phyloP scores from a whole-genome alignment of 305 asterid species.

The Fraxinus latifolia region DNA sequence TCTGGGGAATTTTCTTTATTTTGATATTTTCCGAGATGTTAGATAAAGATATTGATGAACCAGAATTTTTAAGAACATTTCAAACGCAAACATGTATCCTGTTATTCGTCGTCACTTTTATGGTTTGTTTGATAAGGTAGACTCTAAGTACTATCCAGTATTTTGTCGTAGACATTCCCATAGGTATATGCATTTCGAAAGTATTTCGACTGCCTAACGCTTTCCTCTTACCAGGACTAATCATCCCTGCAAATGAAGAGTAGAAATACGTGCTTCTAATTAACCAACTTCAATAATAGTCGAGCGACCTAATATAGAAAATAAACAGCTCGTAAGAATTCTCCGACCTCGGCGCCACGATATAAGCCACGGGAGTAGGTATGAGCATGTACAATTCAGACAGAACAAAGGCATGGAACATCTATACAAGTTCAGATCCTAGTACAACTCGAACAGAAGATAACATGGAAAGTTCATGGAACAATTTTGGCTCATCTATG shows the following conservation, averaged over 20 bases:
- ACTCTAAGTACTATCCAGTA: not conserved
- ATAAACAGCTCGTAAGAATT: not conserved
- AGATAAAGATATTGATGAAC: not conserved
- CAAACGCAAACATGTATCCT: not conserved
- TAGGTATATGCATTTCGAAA: not conserved
- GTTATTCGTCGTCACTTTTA: not conserved
- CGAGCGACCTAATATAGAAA: not conserved
- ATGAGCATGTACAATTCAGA: slow-evolving; percentile 54
- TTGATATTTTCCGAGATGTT: not conserved
- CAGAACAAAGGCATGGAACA: slow-evolving; percentile 57
- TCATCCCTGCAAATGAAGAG: not conserved
- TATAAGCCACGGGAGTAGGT: not conserved
- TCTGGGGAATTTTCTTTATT: not conserved
- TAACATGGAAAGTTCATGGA: slow-evolving; percentile 46
- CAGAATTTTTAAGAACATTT: not conserved
- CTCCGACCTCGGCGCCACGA: not conserved
- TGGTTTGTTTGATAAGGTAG: not conserved
- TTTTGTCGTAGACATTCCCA: not conserved
- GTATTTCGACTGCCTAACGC: not conserved
- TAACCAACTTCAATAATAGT: not conserved
- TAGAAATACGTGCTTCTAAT: not conserved
- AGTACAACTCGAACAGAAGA: slow-evolving; percentile 43
- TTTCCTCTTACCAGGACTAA: not conserved
- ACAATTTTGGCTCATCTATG: slow-evolving; percentile 69
- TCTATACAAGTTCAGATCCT: slow-evolving; percentile 39